Evolutionary conservation across 805 yeast species (phyloP).

Genomic region (Teunomyces aglyptinius): DNA sequence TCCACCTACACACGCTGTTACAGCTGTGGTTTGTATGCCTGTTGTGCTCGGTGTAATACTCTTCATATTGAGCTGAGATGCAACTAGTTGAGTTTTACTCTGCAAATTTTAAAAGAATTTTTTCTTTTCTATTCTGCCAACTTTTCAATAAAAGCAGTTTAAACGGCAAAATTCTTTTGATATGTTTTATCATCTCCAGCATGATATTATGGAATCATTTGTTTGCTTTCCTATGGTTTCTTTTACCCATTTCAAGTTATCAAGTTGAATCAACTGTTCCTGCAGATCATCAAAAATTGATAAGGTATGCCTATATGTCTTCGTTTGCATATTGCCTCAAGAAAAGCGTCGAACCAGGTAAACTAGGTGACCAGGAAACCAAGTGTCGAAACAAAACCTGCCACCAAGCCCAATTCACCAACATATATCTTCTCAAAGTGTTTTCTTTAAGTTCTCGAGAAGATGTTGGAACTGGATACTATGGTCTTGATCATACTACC

Average conservation of each 20-base stretch:
- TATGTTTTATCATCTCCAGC: background rate
- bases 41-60: constrained; percentile 40
- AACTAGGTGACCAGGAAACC: constrained; percentile 17
- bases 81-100: constrained; percentile 9
- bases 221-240: background rate
- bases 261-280: background rate
- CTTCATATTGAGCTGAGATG: constrained; percentile 44
- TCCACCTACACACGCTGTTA: constrained; percentile 39
- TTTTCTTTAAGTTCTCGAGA: constrained; percentile 43
- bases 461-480: constrained; percentile 53
- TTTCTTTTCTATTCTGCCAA: background rate
- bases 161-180: background rate
- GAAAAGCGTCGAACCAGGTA: constrained; percentile 25
- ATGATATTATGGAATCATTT: background rate
- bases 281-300: constrained; percentile 22
- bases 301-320: constrained; percentile 33
- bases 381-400: constrained; percentile 29
- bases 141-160: background rate
- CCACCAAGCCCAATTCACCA: constrained; percentile 12
- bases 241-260: background rate
- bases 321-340: constrained; percentile 39
- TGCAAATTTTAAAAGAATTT: background rate
- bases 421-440: constrained; percentile 37
- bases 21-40: constrained; percentile 39
- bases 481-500: constrained; percentile 47